A percentile compares a stretch with the other conserved stretches of the same genome.
Conservation (phyloP, 495 filamentous ascomycete species). For the Trichoderma orchidacearum region DNA sequence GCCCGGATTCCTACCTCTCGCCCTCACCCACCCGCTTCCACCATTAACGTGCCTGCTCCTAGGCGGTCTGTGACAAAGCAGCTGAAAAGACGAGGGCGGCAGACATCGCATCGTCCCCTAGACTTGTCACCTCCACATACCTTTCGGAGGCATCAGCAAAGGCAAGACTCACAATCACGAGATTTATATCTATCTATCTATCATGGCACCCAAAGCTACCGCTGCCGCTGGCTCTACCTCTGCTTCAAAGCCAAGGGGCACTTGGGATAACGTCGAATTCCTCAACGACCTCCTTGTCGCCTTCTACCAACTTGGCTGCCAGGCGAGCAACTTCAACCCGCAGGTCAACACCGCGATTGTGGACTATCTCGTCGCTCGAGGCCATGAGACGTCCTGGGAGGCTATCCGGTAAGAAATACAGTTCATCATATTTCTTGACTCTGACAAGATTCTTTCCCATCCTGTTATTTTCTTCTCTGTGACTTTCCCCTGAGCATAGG, state of each 20-base stretch:
- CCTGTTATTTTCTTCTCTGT: background rate
- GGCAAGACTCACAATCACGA: background rate
- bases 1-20: no score
- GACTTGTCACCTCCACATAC: background rate
- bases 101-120: background rate
- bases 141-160: background rate
- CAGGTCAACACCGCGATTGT: background rate
- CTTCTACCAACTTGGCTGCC: background rate
- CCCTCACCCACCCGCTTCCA: no score
- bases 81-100: no score
- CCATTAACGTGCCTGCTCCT: no score
- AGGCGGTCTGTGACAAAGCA: no score
- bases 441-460: background rate
- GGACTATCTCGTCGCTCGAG: background rate
- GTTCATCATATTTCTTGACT: no score
- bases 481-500: background rate
- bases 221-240: background rate
- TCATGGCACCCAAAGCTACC: background rate
- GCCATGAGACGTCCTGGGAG: slow-evolving; percentile 6
- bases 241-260: background rate
- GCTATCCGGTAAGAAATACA: slow-evolving; percentile 10
- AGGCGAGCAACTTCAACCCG: background rate
- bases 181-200: background rate
- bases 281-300: background rate
- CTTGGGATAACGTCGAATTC: background rate